phyloP scores from a whole-genome alignment of 768 basidiomycete genomes.

The Pholiota conissans region DNA sequence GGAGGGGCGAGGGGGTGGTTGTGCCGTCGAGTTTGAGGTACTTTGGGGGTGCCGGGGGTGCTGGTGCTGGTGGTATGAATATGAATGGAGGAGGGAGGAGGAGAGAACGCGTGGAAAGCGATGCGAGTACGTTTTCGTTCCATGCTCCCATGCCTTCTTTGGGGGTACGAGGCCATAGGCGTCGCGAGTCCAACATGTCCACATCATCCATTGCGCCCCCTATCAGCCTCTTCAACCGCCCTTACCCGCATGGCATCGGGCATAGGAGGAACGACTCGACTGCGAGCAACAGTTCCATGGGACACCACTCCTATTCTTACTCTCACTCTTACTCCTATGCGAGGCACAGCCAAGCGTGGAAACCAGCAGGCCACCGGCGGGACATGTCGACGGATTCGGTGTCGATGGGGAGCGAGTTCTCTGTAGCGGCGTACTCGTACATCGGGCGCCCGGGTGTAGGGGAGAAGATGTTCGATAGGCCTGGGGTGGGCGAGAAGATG shows the following conservation, averaged over 20 bases:
- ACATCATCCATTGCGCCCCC: constrained; percentile 60
- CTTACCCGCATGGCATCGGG: constrained; percentile 33
- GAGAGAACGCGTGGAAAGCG: constrained; percentile 66
- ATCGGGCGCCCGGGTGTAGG: constrained; percentile 73
- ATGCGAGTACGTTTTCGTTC: constrained; percentile 80
- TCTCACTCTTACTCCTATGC: constrained; percentile 41
- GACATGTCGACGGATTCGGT: constrained; percentile 66
- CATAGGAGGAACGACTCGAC: constrained; percentile 60
- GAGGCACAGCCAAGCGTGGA: constrained; percentile 45
- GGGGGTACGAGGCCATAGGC: constrained; percentile 46
- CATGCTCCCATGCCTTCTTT: constrained; percentile 31
- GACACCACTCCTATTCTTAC: constrained; percentile 21
- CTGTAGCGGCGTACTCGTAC: constrained; percentile 27
- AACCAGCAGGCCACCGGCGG: constrained; percentile 53
- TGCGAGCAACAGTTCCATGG: constrained; percentile 57
- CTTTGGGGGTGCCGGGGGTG: not conserved
- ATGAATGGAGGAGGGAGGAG: constrained; percentile 18
- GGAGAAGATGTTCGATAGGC: constrained; percentile 74
- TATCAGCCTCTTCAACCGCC: constrained; percentile 71
- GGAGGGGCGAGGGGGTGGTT: not conserved
- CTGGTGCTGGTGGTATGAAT: no score
- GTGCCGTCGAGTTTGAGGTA: not conserved
- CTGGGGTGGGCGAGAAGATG: constrained; percentile 4
- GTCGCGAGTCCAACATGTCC: constrained; percentile 64
- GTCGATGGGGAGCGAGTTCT: constrained; percentile 60